Base-by-base conservation (phyloP, 2,329 filamentous ascomycete genomes). In the Phaeoacremonium minimum region DNA sequence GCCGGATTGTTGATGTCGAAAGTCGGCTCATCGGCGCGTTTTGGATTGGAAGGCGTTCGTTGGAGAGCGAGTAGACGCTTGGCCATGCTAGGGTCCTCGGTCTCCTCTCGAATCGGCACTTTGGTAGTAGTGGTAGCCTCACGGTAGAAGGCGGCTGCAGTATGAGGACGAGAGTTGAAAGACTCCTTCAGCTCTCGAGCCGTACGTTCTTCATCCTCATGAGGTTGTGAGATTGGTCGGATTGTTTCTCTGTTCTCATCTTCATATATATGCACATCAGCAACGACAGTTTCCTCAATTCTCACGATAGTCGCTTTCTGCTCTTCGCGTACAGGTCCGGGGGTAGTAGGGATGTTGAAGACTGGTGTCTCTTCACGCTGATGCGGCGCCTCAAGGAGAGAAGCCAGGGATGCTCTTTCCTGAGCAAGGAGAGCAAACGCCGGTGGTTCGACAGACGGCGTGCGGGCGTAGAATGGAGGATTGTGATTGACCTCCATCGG, bases 361-460 rank as follows among this genome's bases (percentile, higher is more conserved):
- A 38, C 54, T 48, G 22, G 53, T 40, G 43, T 58, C 51, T 58
- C 55, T 2, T 60, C 60, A 35, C 55, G 58, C 30, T 61, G 56
- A 34, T 70, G 66, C 0, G 75, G 74, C 0, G 72, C 75, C 41
- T 80, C 72, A 40, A 83, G 70, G 6, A 83, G 70, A 4, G 78
- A 83, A 13, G 78, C 63, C 4, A 83, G 66, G 3, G 77, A 83
- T 6, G 70, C 72, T 30, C 77, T 73, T 47, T 71, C 64, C 42
- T 76, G 67, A 5, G 63, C 59, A 12, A 74, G 53, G 15, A 78
- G 51, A 28, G 77, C 77, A 49, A 73, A 74, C n/a, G 73, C 57
- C 2, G 79, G 78, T 15, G 77, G 77, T 12, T 83, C 78, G 28
- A 77, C 70, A 0, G 78, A 82, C 11, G 78, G 78, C 3, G 77